These are phyloP conservation scores for Lipomyces kockii DNA, from an alignment of 805 yeast genomes.

Conservation along the genomic window DNA sequence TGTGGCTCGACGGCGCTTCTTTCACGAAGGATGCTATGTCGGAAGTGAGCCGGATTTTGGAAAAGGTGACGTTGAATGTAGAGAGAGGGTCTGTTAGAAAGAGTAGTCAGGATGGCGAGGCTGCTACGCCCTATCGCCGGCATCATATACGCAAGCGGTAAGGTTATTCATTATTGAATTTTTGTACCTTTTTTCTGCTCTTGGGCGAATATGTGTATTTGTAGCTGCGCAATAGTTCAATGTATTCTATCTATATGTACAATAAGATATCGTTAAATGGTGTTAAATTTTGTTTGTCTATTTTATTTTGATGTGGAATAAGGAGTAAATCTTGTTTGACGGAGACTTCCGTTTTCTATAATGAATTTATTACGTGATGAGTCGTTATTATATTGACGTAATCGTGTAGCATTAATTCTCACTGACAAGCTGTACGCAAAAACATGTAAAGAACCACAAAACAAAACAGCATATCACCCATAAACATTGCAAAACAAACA, in stretches of 20 bases:
- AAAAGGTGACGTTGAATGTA: conserved; percentile 26
- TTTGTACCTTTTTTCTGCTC: not conserved
- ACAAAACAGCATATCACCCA: not conserved
- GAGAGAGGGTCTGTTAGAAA: conserved; percentile 7
- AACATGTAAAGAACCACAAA: not conserved
- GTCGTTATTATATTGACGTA: not conserved
- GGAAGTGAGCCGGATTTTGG: conserved; percentile 21
- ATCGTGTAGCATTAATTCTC: not conserved
- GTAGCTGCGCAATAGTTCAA: not conserved
- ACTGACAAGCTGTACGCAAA: not conserved
- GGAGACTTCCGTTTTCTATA: not conserved
- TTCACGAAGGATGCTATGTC: conserved; percentile 16
- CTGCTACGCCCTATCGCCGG: not conserved
- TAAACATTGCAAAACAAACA: not conserved
- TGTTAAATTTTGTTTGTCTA: not conserved
- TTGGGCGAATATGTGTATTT: not conserved
- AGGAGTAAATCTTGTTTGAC: not conserved
- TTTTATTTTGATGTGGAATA: not conserved
- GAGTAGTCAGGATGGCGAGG: not conserved
- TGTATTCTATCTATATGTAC: not conserved
- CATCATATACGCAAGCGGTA: not conserved
- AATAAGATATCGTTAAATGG: not conserved
- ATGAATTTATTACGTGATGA: not conserved
- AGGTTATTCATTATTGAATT: no score
- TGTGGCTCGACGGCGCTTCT: conserved; percentile 33